Percentiles rank a stretch among this genome's conserved stretches.
These are phyloP conservation scores for Saitozyma sp. DNA, from an alignment of 768 basidiomycete genomes.

Conservation along the genomic window DNA sequence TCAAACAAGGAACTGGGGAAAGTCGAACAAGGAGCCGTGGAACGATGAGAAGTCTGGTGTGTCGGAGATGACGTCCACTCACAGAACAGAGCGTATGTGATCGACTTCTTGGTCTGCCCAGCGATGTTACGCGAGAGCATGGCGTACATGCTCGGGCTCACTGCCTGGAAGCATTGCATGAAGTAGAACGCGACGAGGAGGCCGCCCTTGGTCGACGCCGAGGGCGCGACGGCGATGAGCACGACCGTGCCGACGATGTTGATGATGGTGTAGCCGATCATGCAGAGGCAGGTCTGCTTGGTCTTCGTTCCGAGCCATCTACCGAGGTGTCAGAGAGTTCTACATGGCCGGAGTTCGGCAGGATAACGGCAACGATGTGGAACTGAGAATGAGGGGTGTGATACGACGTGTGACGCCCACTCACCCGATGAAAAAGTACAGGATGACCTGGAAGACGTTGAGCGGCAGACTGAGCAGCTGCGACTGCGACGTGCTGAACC, in stretches of 20 bases:
- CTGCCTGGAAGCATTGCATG: slow-evolving; percentile 26
- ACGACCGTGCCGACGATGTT: slow-evolving; percentile 60
- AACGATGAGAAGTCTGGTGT: too few species aligned
- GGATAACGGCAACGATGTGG: neutral
- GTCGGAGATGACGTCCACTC: neutral
- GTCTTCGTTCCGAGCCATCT: slow-evolving; percentile 18
- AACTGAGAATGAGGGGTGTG: neutral
- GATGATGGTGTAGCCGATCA: slow-evolving; percentile 58
- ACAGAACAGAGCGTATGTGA: slow-evolving; percentile 53
- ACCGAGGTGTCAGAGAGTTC: neutral
- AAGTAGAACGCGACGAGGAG: slow-evolving; percentile 60
- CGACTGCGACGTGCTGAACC: slow-evolving; percentile 3
- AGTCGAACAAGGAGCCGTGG: too few species aligned
- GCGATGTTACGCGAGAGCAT: slow-evolving; percentile 33
- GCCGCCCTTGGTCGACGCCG: slow-evolving; percentile 56
- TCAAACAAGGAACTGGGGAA: too few species aligned
- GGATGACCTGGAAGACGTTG: slow-evolving; percentile 48
- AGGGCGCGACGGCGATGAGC: slow-evolving; percentile 58
- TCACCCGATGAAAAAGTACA: slow-evolving; percentile 21
- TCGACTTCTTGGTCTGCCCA: slow-evolving; percentile 56
- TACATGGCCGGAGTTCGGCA: neutral
- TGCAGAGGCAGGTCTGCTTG: slow-evolving; percentile 58
- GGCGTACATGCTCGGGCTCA: slow-evolving; percentile 19
- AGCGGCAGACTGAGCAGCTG: slow-evolving; percentile 54
- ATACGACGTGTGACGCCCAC: neutral